These are phyloP conservation scores for Clausena lansium DNA, from an alignment of 345 rosid genomes.

Conservation along the genomic window DNA sequence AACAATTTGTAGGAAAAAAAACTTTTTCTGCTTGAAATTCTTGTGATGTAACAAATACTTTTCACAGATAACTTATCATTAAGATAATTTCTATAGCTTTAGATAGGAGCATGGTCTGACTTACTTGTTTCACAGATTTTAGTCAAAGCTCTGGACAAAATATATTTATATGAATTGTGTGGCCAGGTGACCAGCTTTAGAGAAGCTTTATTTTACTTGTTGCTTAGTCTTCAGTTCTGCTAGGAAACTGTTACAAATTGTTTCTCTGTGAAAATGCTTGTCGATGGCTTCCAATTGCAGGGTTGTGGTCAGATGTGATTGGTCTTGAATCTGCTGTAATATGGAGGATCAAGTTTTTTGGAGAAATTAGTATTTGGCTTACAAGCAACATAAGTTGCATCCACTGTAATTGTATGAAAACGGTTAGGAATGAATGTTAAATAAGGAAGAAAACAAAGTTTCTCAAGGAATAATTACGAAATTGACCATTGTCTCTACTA, in stretches of 20 bases:
- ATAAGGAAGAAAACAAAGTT: not conserved
- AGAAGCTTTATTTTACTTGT: not conserved
- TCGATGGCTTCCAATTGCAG: not conserved
- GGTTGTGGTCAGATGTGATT: not conserved
- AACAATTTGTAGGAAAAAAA: not conserved
- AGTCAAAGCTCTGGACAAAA: not conserved
- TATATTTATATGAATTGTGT: not conserved
- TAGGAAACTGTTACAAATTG: not conserved
- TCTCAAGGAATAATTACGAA: not conserved
- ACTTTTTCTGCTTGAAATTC: not conserved
- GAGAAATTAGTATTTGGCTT: not conserved
- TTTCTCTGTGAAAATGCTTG: not conserved
- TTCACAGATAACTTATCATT: not conserved
- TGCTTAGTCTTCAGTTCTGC: not conserved
- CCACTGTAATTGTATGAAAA: not conserved
- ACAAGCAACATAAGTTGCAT: not conserved
- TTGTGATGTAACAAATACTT: not conserved
- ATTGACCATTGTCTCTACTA: not conserved
- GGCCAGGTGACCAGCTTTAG: not conserved
- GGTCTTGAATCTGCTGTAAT: not conserved
- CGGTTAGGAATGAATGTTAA: not conserved
- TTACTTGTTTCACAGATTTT: not conserved
- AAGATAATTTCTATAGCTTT: conserved; percentile 3
- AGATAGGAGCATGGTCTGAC: not conserved
- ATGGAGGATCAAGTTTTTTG: not conserved